These are phyloP conservation scores for Stylosanthes scabra DNA, from an alignment of 331 rosid genomes.

Conservation along the genomic window DNA sequence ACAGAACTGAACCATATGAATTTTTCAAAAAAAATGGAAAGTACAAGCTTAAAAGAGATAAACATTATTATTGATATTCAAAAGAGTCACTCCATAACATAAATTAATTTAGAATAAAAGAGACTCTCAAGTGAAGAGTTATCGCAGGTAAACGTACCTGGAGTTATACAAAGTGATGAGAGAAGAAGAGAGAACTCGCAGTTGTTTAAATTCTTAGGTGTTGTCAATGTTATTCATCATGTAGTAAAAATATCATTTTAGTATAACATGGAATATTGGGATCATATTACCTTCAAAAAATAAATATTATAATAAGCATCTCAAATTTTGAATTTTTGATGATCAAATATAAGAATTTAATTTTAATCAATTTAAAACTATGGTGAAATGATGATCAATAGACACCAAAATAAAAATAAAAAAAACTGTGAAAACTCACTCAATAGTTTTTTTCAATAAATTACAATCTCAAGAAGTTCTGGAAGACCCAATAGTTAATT, in stretches of 20 bases:
- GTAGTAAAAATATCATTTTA: not conserved
- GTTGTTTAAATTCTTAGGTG: not conserved
- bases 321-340: too few species aligned
- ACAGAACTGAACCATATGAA: conserved; percentile 2
- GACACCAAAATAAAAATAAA: too few species aligned
- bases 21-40: not conserved
- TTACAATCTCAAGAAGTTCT: too few species aligned
- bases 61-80: not conserved
- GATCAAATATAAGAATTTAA: too few species aligned
- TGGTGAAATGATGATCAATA: too few species aligned
- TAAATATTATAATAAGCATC: too few species aligned
- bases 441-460: too few species aligned
- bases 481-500: too few species aligned
- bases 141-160: not conserved
- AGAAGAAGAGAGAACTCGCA: not conserved
- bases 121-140: not conserved
- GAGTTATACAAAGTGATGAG: not conserved
- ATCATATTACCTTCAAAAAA: too few species aligned
- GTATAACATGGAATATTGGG: too few species aligned
- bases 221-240: not conserved
- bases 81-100: not conserved
- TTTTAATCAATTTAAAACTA: too few species aligned
- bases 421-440: too few species aligned
- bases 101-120: not conserved
- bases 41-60: not conserved